A percentile compares a stretch with the other conserved stretches of the same genome.
phyloP scores from a whole-genome alignment of 768 basidiomycete species.

The Russula brevipes region DNA sequence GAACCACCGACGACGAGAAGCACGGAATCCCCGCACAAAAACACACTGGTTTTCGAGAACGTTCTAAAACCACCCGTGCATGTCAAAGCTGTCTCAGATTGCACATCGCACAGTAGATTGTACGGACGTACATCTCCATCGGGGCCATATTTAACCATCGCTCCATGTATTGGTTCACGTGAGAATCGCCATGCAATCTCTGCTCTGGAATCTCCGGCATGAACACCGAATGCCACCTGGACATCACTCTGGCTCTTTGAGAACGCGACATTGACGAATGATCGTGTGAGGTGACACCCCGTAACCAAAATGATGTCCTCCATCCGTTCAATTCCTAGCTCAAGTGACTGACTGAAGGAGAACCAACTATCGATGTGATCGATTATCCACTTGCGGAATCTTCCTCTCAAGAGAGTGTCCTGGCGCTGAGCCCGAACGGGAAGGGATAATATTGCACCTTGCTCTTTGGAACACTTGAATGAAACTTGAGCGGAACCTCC shows the following conservation, averaged over 20 bases:
- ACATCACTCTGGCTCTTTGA: neutral
- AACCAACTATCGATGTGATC: conserved; percentile 1
- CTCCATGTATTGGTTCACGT: neutral
- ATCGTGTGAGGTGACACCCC: neutral
- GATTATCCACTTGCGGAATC: neutral
- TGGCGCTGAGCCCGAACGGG: neutral
- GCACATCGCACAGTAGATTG: neutral
- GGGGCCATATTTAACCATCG: neutral
- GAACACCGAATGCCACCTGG: neutral
- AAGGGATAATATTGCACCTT: neutral
- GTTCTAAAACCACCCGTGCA: neutral
- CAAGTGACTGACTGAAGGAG: neutral
- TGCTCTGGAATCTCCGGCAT: neutral
- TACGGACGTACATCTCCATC: neutral
- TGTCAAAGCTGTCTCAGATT: neutral
- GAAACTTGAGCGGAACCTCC: neutral
- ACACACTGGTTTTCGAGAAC: neutral
- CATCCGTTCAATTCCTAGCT: neutral
- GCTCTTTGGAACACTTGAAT: neutral
- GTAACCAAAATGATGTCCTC: neutral
- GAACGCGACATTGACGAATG: neutral
- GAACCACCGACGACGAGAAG: neutral
- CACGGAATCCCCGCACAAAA: conserved; percentile 1
- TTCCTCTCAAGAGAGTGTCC: neutral
- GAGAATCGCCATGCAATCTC: neutral